phyloP scores from a whole-genome alignment of 441 rosid species.

The Rhodomyrtus psidioides region DNA sequence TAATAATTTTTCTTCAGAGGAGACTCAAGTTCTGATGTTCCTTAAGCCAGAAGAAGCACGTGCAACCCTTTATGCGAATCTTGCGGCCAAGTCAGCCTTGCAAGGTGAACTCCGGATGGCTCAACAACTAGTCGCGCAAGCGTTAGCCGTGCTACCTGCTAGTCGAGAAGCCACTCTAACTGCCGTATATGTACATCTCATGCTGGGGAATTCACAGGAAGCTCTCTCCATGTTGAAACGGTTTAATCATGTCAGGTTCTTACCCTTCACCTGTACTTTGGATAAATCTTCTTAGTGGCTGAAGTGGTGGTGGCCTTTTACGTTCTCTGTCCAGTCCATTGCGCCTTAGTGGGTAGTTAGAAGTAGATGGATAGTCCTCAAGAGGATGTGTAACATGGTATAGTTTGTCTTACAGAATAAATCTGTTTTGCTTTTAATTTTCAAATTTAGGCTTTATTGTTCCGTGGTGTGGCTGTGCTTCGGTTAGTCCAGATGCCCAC shows the following conservation, averaged over 20 bases:
- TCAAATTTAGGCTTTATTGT: conserved; percentile 37
- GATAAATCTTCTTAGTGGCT: conserved; percentile 32
- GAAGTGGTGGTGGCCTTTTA: conserved; percentile 19
- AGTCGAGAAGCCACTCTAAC: conserved; percentile 68
- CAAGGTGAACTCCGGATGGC: conserved; percentile 77
- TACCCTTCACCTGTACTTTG: conserved; percentile 35
- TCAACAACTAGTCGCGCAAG: conserved; percentile 37
- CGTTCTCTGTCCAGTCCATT: conserved; percentile 10
- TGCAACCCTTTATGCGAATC: conserved; percentile 68
- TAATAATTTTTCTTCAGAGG: conserved; percentile 29
- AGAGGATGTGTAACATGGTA: conserved; percentile 73
- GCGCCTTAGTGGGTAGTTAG: conserved; percentile 30
- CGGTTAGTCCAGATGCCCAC: conserved; percentile 47
- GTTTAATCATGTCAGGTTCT: conserved; percentile 57
- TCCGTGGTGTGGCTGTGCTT: conserved; percentile 45
- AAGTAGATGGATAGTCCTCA: conserved; percentile 50
- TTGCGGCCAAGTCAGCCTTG: conserved; percentile 56
- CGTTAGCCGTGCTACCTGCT: conserved; percentile 47
- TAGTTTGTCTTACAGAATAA: conserved; percentile 49
- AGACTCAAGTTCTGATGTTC: conserved; percentile 26
- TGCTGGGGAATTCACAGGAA: conserved; percentile 66
- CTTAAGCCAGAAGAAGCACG: conserved; percentile 86
- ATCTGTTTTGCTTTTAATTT: background rate
- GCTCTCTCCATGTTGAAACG: conserved; percentile 73
- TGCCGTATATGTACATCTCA: conserved; percentile 65